A percentile compares a stretch with the other conserved stretches of the same genome.
phyloP scores from a whole-genome alignment of 768 basidiomycete genomes.

The Gloeostereum incarnatum region DNA sequence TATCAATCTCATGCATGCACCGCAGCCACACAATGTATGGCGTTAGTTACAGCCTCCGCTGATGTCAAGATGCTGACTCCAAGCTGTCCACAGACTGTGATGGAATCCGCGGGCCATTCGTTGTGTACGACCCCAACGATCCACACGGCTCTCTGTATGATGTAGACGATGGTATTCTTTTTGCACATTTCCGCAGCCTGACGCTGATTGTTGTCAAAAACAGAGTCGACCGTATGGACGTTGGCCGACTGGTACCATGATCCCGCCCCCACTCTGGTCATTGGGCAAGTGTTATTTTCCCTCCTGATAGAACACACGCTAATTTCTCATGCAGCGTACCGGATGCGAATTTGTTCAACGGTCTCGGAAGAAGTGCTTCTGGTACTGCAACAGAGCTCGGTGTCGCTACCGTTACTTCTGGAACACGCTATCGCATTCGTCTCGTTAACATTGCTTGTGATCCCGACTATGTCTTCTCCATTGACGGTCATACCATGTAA shows the following conservation, averaged over 20 bases:
- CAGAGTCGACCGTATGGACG: constrained; percentile 5
- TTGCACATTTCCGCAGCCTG: neutral
- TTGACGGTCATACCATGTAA: constrained; percentile 15
- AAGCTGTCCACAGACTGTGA: constrained; percentile 19
- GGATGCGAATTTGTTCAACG: neutral
- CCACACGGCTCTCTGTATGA: constrained; percentile 12
- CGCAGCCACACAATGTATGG: no score
- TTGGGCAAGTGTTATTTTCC: no score
- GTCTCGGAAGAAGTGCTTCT: neutral
- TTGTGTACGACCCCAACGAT: constrained; percentile 11
- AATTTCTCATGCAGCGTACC: constrained; percentile 1
- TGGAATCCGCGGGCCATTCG: constrained; percentile 7
- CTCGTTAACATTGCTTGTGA: constrained; percentile 18
- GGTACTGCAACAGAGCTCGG: constrained; percentile 4
- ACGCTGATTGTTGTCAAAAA: neutral
- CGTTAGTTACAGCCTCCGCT: no score
- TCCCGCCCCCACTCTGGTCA: constrained; percentile 7
- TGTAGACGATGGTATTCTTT: constrained; percentile 11
- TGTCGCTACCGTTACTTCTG: constrained; percentile 4
- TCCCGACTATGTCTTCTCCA: constrained; percentile 16
- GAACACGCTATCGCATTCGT: constrained; percentile 18
- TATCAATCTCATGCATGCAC: no score
- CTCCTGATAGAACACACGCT: constrained; percentile 2
- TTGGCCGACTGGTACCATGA: constrained; percentile 5
- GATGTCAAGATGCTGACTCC: no score